These are phyloP conservation scores for Komagataella ulmi DNA, from an alignment of 805 yeast genomes.

Conservation along the genomic window DNA sequence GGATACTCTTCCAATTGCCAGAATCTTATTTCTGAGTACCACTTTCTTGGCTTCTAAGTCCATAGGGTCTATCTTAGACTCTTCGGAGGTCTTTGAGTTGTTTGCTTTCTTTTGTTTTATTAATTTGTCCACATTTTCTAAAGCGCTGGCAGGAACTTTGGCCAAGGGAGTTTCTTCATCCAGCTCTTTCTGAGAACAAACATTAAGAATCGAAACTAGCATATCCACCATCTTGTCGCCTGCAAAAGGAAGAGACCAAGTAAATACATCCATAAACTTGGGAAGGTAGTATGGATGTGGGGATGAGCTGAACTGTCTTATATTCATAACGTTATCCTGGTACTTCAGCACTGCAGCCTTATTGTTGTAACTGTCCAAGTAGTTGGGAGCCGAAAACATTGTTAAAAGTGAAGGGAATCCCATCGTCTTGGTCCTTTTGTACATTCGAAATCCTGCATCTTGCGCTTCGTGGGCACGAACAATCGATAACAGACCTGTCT, in stretches of 20 bases:
- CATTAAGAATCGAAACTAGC: constrained; percentile 77
- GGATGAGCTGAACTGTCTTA: constrained; percentile 81
- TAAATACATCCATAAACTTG: constrained; percentile 91
- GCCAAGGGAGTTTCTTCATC: constrained; percentile 56
- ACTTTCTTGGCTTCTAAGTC: constrained; percentile 19
- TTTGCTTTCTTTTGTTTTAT: neutral
- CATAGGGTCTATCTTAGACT: constrained; percentile 2
- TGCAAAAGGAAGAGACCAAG: constrained; percentile 95
- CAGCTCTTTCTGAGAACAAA: constrained; percentile 91
- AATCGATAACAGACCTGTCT: constrained; percentile 68
- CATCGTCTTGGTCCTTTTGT: constrained; percentile 66
- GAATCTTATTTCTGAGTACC: constrained; percentile 67
- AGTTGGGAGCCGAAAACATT: constrained; percentile 91
- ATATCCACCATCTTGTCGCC: constrained; percentile 94
- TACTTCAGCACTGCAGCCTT: constrained; percentile 92
- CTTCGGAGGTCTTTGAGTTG: neutral
- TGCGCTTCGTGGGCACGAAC: constrained; percentile 97
- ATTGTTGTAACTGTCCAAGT: constrained; percentile 82
- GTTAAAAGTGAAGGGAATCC: constrained; percentile 88
- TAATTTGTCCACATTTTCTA: neutral
- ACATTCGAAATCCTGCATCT: constrained; percentile 94
- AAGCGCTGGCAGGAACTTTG: constrained; percentile 8
- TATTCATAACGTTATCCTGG: constrained; percentile 87
- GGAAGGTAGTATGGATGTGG: constrained; percentile 98
- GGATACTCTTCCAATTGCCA: constrained; percentile 93